Base-by-base conservation (phyloP, 192 early-diverging fungal species). In the Coemansia sp. region DNA sequence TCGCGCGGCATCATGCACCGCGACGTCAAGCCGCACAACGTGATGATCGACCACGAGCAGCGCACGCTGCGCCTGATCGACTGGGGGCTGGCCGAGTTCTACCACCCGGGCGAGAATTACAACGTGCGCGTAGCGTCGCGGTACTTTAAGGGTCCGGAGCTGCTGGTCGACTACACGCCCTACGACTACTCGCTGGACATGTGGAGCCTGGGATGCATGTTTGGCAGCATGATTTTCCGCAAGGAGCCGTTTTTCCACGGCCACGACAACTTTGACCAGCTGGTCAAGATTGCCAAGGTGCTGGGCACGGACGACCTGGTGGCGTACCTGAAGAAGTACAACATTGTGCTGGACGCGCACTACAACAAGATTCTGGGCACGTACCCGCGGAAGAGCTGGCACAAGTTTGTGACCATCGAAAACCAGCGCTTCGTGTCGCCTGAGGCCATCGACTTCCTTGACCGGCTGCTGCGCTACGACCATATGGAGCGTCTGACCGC, bases 191-290 rank as follows among this genome's bases (percentile, higher is more conserved):
- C 92, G 49, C 82, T 99, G 60, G 97, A 99, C 67, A 92, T 99
- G 91, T 99, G 97, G 97, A 95, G 92, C 72, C 86, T 95, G 65
- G 97, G 97, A 6, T 98, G 95, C 73, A 98, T 98, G 95, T 96
- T 98, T 84, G 97, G 95, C 22, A 93, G 91, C 74, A 99, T 99
- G 92, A 99, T 99, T 40, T 99, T 97, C 89, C 88, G 93, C 71
- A 95, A 94, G 74, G 95, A 99, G 65, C 95, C 95, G 2, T 99
- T 99, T 77, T 99, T 99, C 89, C 95, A 98, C 66, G 97, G 88
- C 29, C 93, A 96, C 67, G 94, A 97, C 81, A 98, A 98, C 77
- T 91, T 94, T 77, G 97, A 99, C 69, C 97, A 99, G 83, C 86
- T 99, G 62, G 97, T 99, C 49, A 95, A 95, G 78, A 99, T 99